Base-by-base conservation (phyloP, 306 rosid species). In the Prunus salicina region DNA sequence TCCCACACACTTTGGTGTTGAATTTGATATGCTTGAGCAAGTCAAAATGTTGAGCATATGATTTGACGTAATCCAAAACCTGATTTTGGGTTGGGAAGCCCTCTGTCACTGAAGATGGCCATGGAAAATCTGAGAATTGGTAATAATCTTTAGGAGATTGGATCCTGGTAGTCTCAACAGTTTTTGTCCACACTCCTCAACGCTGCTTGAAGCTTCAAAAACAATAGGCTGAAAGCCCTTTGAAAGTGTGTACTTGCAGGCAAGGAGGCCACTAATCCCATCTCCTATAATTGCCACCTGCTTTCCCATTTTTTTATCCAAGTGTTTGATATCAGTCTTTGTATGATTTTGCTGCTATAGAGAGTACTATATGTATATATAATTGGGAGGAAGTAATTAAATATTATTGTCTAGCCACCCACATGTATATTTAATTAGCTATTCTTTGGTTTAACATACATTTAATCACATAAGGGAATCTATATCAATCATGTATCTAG, bases 251-350 rank as follows among this genome's bases (percentile, higher is more conserved):
- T 88, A 87, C 63, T 87, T 91, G 82, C 91, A 87, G 45, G 96
- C 93, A 1, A 90, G 74, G 67, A 90, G 96, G 63, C 96, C 96
- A 62, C 90, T 88, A 14, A 78, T 78, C 1, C 96, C 96, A 1
- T 87, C 93, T 24, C 93, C 93, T 6, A 91, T 55, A n/a, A 91
- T 82, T 64, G 82, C 87, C 6, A 88, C 83, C 51, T 61, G 41
- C 41, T 14, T 61, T 61, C 66, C 38, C 41, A 61, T 61, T 22
- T 20, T 20, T 56, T 8, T 4, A 56, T 56, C 4, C 14, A 56
- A 56, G 25, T 20, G 27, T n/a, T 20, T 22, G 28, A 56, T 46
- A 10, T 46, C 50, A 46, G 13, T 32, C 6, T 8, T 46, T 46
- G 14, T 46, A 46, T 13, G 14, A 11, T 47, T 47, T 13, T 47